phyloP scores from a whole-genome alignment of 2,329 filamentous ascomycete species.

The Scedosporium dehoogii region DNA sequence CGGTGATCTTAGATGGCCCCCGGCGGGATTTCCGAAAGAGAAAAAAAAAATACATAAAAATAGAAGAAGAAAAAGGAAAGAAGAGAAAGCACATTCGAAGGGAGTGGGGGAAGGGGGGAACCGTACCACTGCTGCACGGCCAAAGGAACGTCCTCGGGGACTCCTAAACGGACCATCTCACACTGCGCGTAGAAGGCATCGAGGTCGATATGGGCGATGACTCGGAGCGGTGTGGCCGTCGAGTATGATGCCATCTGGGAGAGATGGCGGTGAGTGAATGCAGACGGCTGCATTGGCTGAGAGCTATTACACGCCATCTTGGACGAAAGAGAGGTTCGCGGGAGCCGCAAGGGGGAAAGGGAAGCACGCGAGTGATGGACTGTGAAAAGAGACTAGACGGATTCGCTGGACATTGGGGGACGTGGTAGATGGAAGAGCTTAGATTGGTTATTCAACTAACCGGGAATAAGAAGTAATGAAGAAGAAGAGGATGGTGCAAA shows the following conservation, averaged over 20 bases:
- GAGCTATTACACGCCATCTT: not conserved
- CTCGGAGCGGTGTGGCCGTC: constrained; percentile 67
- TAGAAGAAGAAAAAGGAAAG: not conserved
- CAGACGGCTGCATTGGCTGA: constrained; percentile 38
- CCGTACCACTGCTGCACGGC: constrained; percentile 84
- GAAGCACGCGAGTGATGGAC: not conserved
- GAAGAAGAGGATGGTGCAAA: too few relatives aligned
- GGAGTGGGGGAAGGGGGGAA: not conserved
- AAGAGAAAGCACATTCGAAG: not conserved
- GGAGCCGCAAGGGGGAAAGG: not conserved
- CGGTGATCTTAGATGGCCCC: too few relatives aligned
- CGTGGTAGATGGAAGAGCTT: not conserved
- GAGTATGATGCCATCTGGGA: constrained; percentile 63
- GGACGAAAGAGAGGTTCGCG: not conserved
- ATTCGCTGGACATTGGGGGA: not conserved
- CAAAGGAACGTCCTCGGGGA: constrained; percentile 66
- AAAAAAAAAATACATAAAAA: not conserved
- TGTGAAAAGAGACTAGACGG: not conserved
- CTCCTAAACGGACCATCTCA: constrained; percentile 77
- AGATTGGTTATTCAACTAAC: too few relatives aligned
- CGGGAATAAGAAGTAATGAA: too few relatives aligned
- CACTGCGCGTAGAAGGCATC: constrained; percentile 98
- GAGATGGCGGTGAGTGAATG: constrained; percentile 79
- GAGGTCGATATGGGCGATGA: constrained; percentile 85
- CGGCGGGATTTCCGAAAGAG: not conserved